These are phyloP conservation scores for Malus orientalis DNA, from an alignment of 306 rosid species.

Conservation along the genomic window DNA sequence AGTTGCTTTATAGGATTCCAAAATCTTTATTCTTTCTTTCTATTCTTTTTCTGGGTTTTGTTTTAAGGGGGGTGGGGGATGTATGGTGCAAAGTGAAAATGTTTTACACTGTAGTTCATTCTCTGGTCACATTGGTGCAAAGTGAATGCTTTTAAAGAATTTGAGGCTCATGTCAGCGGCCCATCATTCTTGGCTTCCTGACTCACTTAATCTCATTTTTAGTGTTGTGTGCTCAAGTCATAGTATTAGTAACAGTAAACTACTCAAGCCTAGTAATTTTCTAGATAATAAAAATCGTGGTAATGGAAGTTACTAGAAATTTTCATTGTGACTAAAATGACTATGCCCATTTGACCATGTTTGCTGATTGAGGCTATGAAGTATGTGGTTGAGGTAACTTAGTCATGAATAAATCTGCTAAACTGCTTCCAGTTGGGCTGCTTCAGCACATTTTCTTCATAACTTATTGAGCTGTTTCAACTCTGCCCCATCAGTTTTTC, in stretches of 20 bases:
- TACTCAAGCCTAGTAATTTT: not conserved
- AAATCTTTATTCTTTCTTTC: not conserved
- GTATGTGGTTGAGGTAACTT: not conserved
- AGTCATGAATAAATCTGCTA: not conserved
- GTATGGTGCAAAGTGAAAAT: not conserved
- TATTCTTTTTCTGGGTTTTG: not conserved
- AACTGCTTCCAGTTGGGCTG: not conserved
- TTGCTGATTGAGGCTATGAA: not conserved
- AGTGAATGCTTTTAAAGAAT: not conserved
- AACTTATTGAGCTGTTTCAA: not conserved
- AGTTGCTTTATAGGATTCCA: constrained; percentile 48
- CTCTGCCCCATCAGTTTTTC: not conserved
- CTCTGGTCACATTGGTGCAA: not conserved
- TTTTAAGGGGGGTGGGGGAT: not conserved
- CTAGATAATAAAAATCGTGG: not conserved
- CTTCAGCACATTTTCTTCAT: not conserved
- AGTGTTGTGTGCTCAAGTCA: not conserved
- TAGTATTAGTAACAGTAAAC: not conserved
- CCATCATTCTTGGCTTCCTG: not conserved
- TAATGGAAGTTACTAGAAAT: not conserved
- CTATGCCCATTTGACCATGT: not conserved
- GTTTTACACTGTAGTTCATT: not conserved
- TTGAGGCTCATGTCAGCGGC: not conserved
- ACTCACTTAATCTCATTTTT: not conserved
- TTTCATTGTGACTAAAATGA: not conserved